Conservation (phyloP, 2,329 filamentous ascomycete genomes). For the Trichoderma sp. region DNA sequence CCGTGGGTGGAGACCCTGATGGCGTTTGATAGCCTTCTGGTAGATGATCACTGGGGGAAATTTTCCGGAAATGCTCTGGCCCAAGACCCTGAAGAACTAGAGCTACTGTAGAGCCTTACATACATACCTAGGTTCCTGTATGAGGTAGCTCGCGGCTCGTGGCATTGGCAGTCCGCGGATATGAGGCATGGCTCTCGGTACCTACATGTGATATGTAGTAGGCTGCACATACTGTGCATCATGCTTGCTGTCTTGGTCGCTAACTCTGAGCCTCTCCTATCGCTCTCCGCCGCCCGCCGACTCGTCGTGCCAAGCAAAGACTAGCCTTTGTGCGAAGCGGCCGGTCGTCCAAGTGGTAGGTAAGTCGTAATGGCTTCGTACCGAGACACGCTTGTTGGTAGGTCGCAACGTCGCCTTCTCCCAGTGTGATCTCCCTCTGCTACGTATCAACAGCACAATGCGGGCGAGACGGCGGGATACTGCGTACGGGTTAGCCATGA, state of each 20-base stretch:
- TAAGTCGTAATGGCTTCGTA: too few relatives aligned
- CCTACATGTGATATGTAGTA: too few relatives aligned
- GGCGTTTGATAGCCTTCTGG: conserved; percentile 19
- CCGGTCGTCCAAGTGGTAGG: not conserved
- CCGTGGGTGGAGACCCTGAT: conserved; percentile 19
- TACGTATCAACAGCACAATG: not conserved
- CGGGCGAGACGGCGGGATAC: conserved; percentile 15
- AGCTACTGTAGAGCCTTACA: not conserved
- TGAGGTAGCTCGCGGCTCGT: not conserved
- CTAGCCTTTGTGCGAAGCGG: conserved; percentile 8
- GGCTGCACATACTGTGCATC: too few relatives aligned
- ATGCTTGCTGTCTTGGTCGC: too few relatives aligned
- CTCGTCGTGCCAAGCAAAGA: conserved; percentile 4
- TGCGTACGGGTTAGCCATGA: conserved; percentile 22
- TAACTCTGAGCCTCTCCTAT: not conserved
- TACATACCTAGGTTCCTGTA: not conserved
- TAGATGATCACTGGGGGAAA: conserved; percentile 23
- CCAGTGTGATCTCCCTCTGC: not conserved
- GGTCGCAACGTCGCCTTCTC: not conserved
- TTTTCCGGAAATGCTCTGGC: conserved; percentile 19
- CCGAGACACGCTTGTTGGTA: not conserved
- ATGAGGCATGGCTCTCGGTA: not conserved
- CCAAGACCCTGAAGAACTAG: conserved; percentile 7
- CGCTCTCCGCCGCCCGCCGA: conserved; percentile 1
- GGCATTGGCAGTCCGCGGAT: conserved; percentile 10